Conservation (phyloP, 805 yeast genomes). For the Candida loeiensis region DNA sequence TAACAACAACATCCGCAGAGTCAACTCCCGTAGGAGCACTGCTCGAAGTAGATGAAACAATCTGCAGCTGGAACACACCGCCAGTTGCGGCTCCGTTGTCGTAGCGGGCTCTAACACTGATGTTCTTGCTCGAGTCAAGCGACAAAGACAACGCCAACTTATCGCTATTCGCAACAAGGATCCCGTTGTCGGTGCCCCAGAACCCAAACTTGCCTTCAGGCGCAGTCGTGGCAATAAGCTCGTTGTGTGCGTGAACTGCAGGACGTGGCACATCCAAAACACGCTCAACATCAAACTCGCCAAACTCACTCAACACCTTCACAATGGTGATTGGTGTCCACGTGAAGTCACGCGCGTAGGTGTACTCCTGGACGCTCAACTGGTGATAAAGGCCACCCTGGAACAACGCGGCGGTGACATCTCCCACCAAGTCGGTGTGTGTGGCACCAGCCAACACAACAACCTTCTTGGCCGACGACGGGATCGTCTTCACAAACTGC, state of each 20-base stretch:
- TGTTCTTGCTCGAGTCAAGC: constrained; percentile 50
- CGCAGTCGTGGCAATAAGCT: constrained; percentile 37
- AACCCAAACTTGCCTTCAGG: constrained; percentile 48
- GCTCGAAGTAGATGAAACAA: constrained; percentile 30
- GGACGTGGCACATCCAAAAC: constrained; percentile 18
- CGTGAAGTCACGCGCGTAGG: constrained; percentile 47
- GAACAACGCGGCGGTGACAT: constrained; percentile 70
- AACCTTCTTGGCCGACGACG: constrained; percentile 53
- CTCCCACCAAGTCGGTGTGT: constrained; percentile 55
- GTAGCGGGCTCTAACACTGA: constrained; percentile 58
- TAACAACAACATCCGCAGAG: constrained; percentile 59
- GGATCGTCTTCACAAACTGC: constrained; percentile 57
- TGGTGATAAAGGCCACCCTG: constrained; percentile 41
- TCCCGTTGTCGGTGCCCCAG: constrained; percentile 68
- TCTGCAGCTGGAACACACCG: constrained; percentile 71
- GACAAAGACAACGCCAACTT: constrained; percentile 69
- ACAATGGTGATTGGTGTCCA: constrained; percentile 56
- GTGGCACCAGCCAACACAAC: constrained; percentile 49
- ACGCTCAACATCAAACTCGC: constrained; percentile 18
- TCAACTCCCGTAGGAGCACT: constrained; percentile 36
- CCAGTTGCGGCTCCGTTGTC: constrained; percentile 76
- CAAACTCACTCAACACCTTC: constrained; percentile 45
- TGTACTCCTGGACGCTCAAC: constrained; percentile 46
- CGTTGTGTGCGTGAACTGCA: constrained; percentile 17
- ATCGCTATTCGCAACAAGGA: constrained; percentile 53